Percentiles rank a stretch among this genome's conserved stretches.
These are phyloP conservation scores for Ogataea wickerhamii DNA, from an alignment of 805 yeast genomes.

Conservation along the genomic window DNA sequence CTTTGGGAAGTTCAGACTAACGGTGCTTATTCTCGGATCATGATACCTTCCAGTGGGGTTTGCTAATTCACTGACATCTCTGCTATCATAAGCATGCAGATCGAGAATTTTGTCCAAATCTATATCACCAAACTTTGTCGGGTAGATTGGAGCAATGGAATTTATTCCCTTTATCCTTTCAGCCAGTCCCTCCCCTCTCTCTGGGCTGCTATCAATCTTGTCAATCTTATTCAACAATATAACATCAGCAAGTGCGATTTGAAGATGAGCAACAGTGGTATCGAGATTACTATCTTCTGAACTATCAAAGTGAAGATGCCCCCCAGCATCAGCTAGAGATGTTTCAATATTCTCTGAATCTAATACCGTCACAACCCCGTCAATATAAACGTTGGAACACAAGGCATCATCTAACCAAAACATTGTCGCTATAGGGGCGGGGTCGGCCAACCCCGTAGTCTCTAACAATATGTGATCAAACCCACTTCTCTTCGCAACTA, in stretches of 20 bases:
- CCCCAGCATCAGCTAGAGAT: constrained; percentile 68
- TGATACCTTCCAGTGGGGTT: constrained; percentile 33
- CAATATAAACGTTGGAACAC: constrained; percentile 78
- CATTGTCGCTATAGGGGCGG: constrained; percentile 95
- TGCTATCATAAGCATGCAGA: constrained; percentile 68
- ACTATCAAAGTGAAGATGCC: constrained; percentile 56
- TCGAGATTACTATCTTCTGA: constrained; percentile 34
- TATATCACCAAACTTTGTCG: constrained; percentile 73
- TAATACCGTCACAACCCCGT: constrained; percentile 86
- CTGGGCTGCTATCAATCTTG: constrained; percentile 30
- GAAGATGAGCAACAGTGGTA: constrained; percentile 80
- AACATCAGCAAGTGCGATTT: constrained; percentile 85
- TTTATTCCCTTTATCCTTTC: constrained; percentile 55
- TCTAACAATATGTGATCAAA: constrained; percentile 92
- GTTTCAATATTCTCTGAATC: constrained; percentile 65
- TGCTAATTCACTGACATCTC: constrained; percentile 25
- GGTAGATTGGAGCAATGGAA: constrained; percentile 58
- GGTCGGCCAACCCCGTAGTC: constrained; percentile 96
- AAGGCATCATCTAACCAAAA: constrained; percentile 96
- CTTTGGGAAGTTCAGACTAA: constrained; percentile 43
- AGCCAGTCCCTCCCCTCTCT: constrained; percentile 24
- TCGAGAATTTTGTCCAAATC: constrained; percentile 65
- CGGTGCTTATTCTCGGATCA: constrained; percentile 53
- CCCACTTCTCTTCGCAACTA: constrained; percentile 60
- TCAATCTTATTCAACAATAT: constrained; percentile 80